Conservation (phyloP, 2,329 filamentous ascomycete species). For the Thelonectria rubi region DNA sequence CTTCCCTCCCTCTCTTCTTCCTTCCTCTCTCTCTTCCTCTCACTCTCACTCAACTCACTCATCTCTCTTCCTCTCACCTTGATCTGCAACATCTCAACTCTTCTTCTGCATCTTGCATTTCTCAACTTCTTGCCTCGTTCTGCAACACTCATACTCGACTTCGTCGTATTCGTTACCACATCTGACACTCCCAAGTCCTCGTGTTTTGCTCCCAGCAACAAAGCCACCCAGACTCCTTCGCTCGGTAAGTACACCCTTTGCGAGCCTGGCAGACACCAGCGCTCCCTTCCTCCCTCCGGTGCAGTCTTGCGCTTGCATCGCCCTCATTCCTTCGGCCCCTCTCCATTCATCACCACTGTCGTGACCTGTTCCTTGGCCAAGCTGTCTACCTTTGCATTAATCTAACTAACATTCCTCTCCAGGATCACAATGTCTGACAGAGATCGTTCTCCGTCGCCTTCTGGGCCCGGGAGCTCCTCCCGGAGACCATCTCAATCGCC, state of each 20-base stretch:
- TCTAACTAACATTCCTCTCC: background rate
- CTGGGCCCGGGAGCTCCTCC: slow-evolving; percentile 29
- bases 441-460: slow-evolving; percentile 41
- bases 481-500: slow-evolving; percentile 35
- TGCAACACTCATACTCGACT: background rate
- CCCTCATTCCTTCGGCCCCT: background rate
- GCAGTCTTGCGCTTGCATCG: background rate
- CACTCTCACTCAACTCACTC: too few relatives aligned
- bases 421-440: slow-evolving; percentile 46
- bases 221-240: background rate
- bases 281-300: background rate
- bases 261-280: background rate
- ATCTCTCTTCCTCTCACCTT: background rate
- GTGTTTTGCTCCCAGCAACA: background rate
- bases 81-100: slow-evolving; percentile 7
- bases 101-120: slow-evolving; percentile 22
- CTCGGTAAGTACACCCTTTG: background rate
- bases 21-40: too few relatives aligned
- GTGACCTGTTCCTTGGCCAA: background rate
- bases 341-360: background rate
- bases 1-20: too few relatives aligned
- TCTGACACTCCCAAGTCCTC: background rate
- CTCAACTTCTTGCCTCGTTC: background rate
- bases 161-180: background rate
- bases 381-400: background rate